A percentile compares a stretch with the other conserved stretches of the same genome.
Conservation (phyloP, 2,329 filamentous ascomycete genomes). For the Plenodomus biglobosus region DNA sequence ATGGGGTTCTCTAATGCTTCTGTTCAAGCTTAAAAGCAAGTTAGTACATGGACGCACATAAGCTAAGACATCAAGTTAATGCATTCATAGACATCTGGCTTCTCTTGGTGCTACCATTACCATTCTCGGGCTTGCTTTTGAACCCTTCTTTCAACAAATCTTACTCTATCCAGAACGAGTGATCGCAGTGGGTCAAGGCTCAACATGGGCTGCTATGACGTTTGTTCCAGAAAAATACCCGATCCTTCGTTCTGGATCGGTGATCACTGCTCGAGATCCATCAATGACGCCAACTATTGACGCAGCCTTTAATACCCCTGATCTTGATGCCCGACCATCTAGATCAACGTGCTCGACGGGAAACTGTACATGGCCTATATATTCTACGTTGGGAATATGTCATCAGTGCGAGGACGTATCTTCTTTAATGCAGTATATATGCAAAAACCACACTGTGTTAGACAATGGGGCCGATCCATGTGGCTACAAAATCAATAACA, state of each 20-base stretch:
- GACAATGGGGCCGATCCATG: conserved; percentile 5
- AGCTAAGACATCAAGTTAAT: background rate
- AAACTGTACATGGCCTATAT: conserved; percentile 18
- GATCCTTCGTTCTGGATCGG: background rate
- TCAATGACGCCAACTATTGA: background rate
- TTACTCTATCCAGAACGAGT: conserved; percentile 9
- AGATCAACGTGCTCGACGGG: conserved; percentile 13
- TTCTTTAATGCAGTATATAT: conserved; percentile 5
- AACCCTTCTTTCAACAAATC: conserved; percentile 24
- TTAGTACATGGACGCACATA: conserved; percentile 5
- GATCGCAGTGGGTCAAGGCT: background rate
- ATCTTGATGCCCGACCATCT: background rate
- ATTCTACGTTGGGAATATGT: conserved; percentile 19
- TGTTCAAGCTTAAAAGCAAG: conserved; percentile 15
- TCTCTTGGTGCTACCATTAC: conserved; percentile 16
- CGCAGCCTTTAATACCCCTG: conserved; percentile 1
- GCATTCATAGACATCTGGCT: conserved; percentile 4
- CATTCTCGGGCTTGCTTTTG: conserved; percentile 17
- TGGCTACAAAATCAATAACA: conserved; percentile 14
- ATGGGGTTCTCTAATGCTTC: conserved; percentile 22
- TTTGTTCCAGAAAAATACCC: background rate
- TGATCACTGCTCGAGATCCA: background rate
- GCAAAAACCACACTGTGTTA: conserved; percentile 5
- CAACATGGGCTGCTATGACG: conserved; percentile 1
- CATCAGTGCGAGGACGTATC: conserved; percentile 18